Evolutionary conservation across 1,284 basidiomycete genomes (phyloP).

Genomic region (Thelephora terrestris): DNA sequence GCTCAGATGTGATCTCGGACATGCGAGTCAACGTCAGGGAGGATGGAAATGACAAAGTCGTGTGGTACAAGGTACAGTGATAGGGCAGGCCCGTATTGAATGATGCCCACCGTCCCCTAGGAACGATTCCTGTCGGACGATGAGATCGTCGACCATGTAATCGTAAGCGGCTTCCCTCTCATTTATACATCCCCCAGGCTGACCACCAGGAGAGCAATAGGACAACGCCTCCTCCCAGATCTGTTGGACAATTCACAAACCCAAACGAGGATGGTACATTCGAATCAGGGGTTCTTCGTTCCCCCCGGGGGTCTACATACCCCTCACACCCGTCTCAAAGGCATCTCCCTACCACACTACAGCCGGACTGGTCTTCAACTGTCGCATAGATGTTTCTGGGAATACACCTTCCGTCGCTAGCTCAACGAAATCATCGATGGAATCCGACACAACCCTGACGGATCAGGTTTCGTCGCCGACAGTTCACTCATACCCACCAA

Average conservation of each 20-base stretch:
- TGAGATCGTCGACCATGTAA: slow-evolving; percentile 64
- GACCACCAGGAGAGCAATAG: slow-evolving; percentile 22
- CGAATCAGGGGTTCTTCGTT: slow-evolving; percentile 57
- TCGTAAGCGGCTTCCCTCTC: slow-evolving; percentile 34
- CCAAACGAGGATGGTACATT: slow-evolving; percentile 73
- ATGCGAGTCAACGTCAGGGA: slow-evolving; percentile 54
- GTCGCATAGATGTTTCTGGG: slow-evolving; percentile 37
- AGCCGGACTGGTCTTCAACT: slow-evolving; percentile 51
- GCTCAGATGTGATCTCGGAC: slow-evolving; percentile 67
- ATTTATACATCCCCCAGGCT: background rate
- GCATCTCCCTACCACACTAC: slow-evolving; percentile 47
- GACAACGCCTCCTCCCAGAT: slow-evolving; percentile 54
- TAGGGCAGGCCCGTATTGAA: background rate
- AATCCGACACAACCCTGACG: slow-evolving; percentile 22
- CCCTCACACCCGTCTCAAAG: slow-evolving; percentile 46
- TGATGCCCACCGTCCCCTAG: slow-evolving; percentile 27
- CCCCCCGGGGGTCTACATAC: slow-evolving; percentile 53
- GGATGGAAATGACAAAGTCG: slow-evolving; percentile 45
- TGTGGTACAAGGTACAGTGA: slow-evolving; percentile 63
- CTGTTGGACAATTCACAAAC: slow-evolving; percentile 66
- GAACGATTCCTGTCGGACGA: slow-evolving; percentile 62
- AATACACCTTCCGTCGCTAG: slow-evolving; percentile 2
- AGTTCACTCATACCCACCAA: slow-evolving; percentile 59
- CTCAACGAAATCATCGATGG: slow-evolving; percentile 18
- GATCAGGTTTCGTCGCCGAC: slow-evolving; percentile 19